phyloP scores from a whole-genome alignment of 139 green algal species.

The Klebsormidium nitens region DNA sequence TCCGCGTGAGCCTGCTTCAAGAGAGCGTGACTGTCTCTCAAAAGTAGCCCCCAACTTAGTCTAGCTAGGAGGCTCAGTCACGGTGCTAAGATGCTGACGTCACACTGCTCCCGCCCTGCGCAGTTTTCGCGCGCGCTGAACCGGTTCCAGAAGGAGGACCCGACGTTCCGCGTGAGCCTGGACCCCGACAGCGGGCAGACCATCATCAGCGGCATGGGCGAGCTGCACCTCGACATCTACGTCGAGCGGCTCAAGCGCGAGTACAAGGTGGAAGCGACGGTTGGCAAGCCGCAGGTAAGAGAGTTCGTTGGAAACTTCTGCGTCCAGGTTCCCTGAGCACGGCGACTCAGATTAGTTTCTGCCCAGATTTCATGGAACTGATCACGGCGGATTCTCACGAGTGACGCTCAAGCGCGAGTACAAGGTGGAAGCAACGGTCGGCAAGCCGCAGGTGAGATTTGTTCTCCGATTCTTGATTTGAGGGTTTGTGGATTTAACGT shows the following conservation, averaged over 20 bases:
- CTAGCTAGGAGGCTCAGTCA: too few species aligned
- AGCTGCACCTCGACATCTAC: constrained; percentile 98
- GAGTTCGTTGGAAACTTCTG: too few species aligned
- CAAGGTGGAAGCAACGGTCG: constrained; percentile 74
- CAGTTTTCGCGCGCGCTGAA: constrained; percentile 56
- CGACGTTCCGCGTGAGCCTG: constrained; percentile 85
- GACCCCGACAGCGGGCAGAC: constrained; percentile 51
- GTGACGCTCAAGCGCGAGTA: constrained; percentile 97
- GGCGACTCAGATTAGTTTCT: too few species aligned
- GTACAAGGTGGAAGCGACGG: constrained; percentile 82
- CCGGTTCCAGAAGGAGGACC: constrained; percentile 92
- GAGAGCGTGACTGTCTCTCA: too few species aligned
- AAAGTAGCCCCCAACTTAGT: too few species aligned
- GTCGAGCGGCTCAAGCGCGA: constrained; percentile 95
- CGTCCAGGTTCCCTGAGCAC: too few species aligned
- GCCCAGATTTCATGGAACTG: too few species aligned
- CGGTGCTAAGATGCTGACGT: too few species aligned
- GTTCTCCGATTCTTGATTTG: too few species aligned
- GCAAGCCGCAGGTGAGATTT: constrained; percentile 77
- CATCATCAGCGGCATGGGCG: constrained; percentile 92
- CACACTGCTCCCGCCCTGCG: too few species aligned
- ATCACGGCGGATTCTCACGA: constrained; percentile 97
- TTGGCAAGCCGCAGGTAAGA: constrained; percentile 81
- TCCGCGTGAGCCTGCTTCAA: constrained; percentile 64
- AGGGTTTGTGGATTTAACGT: too few species aligned